Conservation (phyloP, 2,329 filamentous ascomycete genomes). For the Talaromyces islandicus region DNA sequence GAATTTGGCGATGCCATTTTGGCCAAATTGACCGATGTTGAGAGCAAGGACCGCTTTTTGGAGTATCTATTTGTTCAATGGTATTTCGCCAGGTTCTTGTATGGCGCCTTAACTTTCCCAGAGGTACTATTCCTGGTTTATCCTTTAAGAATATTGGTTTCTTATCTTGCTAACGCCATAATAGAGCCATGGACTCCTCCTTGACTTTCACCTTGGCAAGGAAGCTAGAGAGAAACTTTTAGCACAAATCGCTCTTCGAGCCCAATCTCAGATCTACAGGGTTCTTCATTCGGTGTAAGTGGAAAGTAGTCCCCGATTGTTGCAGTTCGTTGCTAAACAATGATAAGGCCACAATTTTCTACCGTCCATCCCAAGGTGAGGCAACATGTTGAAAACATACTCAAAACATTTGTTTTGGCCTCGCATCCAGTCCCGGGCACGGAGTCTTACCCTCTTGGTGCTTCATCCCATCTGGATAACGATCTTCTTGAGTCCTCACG, state of each 20-base stretch:
- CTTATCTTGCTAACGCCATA: constrained; percentile 18
- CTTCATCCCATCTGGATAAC: constrained; percentile 33
- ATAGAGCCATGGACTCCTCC: constrained; percentile 59
- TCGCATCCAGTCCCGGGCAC: constrained; percentile 4
- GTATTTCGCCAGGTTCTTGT: constrained; percentile 83
- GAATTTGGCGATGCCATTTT: constrained; percentile 81
- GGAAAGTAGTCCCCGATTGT: constrained; percentile 4
- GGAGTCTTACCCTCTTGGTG: constrained; percentile 37
- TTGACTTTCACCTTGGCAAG: constrained; percentile 87
- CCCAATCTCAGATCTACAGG: constrained; percentile 73
- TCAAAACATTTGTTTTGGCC: constrained; percentile 21
- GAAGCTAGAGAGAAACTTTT: constrained; percentile 74
- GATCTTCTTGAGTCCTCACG: constrained; percentile 35
- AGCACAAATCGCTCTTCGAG: constrained; percentile 70
- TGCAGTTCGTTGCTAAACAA: constrained; percentile 28
- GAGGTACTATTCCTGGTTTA: constrained; percentile 56
- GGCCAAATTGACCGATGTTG: constrained; percentile 63
- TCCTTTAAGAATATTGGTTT: constrained; percentile 17
- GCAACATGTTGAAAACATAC: constrained; percentile 33
- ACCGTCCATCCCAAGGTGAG: constrained; percentile 28
- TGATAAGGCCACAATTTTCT: constrained; percentile 40
- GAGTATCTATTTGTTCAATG: constrained; percentile 85
- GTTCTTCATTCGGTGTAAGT: constrained; percentile 64
- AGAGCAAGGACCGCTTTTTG: constrained; percentile 67
- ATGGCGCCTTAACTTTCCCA: constrained; percentile 78